Conservation (phyloP, 768 basidiomycete genomes). For the Collybia sp. region DNA sequence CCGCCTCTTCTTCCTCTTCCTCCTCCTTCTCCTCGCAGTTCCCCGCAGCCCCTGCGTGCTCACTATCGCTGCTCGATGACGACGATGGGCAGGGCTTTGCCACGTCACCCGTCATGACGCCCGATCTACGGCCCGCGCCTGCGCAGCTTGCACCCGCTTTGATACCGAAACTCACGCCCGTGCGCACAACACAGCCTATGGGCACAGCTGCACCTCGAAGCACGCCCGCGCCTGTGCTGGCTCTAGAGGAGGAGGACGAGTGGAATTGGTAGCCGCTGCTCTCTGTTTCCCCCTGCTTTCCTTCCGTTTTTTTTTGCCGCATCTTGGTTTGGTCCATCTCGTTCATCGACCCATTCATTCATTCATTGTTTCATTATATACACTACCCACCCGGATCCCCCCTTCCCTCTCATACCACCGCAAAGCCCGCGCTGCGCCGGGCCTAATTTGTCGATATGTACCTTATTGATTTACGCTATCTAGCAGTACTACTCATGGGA, state of each 20-base stretch:
- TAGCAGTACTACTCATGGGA: too few species aligned
- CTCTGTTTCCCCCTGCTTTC: background rate
- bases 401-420: too few species aligned
- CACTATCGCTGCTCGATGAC: slow-evolving; percentile 34
- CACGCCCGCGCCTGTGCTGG: slow-evolving; percentile 1
- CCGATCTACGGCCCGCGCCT: slow-evolving; percentile 13
- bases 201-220: background rate
- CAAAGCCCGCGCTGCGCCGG: too few species aligned
- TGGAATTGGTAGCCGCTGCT: slow-evolving; percentile 52
- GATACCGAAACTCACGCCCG: background rate
- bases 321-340: too few species aligned
- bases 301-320: background rate
- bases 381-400: too few species aligned
- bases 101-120: slow-evolving; percentile 27
- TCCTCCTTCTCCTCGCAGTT: slow-evolving; percentile 13
- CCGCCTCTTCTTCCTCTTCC: slow-evolving; percentile 17
- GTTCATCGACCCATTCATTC: too few species aligned
- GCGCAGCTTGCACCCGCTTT: background rate
- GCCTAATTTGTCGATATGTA: too few species aligned
- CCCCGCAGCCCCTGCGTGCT: slow-evolving; percentile 6
- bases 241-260: slow-evolving; percentile 42
- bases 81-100: slow-evolving; percentile 17
- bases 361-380: too few species aligned
- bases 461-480: too few species aligned
- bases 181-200: slow-evolving; percentile 1